Evolutionary conservation across 345 rosid species (phyloP), one percentile per base, ranked within the genome.

Genomic region (Odontarrhena argentea): DNA sequence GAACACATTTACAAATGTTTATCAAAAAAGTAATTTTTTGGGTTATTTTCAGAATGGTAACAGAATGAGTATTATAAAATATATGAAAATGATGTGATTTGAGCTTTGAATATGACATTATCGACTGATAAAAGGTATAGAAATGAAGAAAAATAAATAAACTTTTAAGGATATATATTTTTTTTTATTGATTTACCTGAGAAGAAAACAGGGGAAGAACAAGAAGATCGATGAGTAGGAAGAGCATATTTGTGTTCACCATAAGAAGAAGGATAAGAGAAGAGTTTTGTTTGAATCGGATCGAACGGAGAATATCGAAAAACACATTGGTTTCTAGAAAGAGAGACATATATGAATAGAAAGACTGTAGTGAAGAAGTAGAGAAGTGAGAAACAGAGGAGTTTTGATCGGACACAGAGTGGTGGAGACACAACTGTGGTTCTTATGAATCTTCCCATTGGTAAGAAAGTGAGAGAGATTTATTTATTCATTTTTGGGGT

Each of bases 231-330:
- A 45, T 81, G 81, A 10, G 97, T 82, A 40, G 89, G 79, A 74
- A 88, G 70, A 73, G 89, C 91, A 50, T 93, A 84, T 74, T 93
- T 93, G 85, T 90, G 96, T 48, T 83, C 81, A 63, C 96, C 94
- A 37, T 93, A 93, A 63, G 92, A 82, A 41, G 80, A 46, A 65
- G 96, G 96, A 64, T 85, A 93, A 3, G 86, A 73, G 82, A 90
- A 93, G 57, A 90, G 82, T 3, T 90, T 80, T 30, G 77, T 42
- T 40, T 78, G 86, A 24, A 90, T 65, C 5, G 94, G 98, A 60
- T 87, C 87, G 44, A 77, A 87, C 7, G 96, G 87, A 7, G 98
- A 90, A 30, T 84, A 81, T 42, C 85, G 75, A 81, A 85, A 81
- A 74, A 90, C 79, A 67, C 98, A 90, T 65, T 69, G 77, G 63